Evolutionary conservation across 495 filamentous ascomycete genomes (phyloP).

Genomic region (Glarea lozoyensis): DNA sequence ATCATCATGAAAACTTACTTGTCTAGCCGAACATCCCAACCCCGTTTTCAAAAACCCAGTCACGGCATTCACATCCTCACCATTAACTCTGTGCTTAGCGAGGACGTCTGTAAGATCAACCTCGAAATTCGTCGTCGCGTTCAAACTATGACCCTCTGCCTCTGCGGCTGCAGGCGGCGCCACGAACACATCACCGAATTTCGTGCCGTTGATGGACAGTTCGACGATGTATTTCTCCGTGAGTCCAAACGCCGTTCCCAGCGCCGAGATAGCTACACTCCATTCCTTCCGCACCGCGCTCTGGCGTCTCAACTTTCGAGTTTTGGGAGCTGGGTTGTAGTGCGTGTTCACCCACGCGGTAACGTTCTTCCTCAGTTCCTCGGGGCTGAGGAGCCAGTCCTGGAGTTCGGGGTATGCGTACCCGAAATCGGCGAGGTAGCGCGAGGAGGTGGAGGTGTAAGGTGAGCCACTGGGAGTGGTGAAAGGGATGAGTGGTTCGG

Average conservation of each 20-base stretch:
- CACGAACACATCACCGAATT: neutral
- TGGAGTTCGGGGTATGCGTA: conserved; percentile 24
- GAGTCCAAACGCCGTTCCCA: neutral
- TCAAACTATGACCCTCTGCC: neutral
- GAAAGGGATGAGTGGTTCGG: neutral
- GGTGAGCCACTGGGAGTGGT: neutral
- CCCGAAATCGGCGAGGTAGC: conserved; percentile 18
- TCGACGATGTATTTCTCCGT: neutral
- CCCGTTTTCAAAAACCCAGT: conserved; percentile 33
- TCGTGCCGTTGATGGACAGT: too few species aligned
- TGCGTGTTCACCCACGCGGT: conserved; percentile 39
- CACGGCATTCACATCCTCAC: conserved; percentile 30
- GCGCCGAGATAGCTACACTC: conserved; percentile 41
- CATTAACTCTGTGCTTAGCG: conserved; percentile 19
- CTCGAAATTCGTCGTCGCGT: conserved; percentile 5
- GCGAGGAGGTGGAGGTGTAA: conserved; percentile 16
- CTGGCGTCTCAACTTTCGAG: neutral
- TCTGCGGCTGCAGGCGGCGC: neutral
- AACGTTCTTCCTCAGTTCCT: conserved; percentile 20
- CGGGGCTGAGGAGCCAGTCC: conserved; percentile 11
- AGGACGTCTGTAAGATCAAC: conserved; percentile 6
- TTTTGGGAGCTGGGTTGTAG: conserved; percentile 30
- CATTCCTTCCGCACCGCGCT: conserved; percentile 35
- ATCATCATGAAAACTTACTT: neutral
- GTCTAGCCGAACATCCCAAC: conserved; percentile 21